Percentiles rank a stretch among this genome's conserved stretches.
Evolutionary conservation across 163 green algal species (phyloP).

Genomic region (Chlorella variabilis): DNA sequence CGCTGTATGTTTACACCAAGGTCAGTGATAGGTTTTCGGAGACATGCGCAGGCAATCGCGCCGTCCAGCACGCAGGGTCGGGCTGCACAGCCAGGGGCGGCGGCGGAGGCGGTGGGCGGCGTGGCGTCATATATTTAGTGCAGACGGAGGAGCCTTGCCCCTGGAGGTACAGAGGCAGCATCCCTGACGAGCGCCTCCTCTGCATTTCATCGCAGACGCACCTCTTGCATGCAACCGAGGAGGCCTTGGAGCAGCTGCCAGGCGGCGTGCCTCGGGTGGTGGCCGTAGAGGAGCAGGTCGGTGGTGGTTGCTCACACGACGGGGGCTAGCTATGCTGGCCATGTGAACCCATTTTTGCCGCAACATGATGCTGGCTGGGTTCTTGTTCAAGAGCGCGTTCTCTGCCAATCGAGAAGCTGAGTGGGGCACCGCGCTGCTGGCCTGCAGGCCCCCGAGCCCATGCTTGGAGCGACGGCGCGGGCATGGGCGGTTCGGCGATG

Average conservation of each 20-base stretch:
- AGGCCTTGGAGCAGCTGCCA: slow-evolving; percentile 2
- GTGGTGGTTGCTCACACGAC: no score
- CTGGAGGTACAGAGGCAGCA: not conserved
- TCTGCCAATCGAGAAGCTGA: not conserved
- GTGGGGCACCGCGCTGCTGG: no score
- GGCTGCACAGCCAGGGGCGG: no score
- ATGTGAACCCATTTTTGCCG: no score
- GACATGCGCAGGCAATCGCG: no score
- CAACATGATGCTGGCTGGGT: no score
- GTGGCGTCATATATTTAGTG: no score
- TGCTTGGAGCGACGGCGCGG: slow-evolving; percentile 8
- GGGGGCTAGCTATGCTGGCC: no score
- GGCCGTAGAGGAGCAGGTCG: not conserved
- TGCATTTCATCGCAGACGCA: not conserved
- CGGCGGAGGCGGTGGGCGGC: not conserved
- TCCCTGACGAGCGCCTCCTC: not conserved
- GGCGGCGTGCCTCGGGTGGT: not conserved
- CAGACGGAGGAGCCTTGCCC: no score
- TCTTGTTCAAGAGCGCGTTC: no score
- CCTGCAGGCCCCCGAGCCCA: slow-evolving; percentile 9
- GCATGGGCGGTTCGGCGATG: slow-evolving; percentile 25
- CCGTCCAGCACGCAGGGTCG: not conserved
- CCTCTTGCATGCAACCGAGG: not conserved
- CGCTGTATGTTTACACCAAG: slow-evolving; percentile 25
- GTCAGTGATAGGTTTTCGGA: not conserved